A percentile compares a stretch with the other conserved stretches of the same genome.
phyloP scores from a whole-genome alignment of 2,329 filamentous ascomycete genomes.

The Monosporascus ibericus region DNA sequence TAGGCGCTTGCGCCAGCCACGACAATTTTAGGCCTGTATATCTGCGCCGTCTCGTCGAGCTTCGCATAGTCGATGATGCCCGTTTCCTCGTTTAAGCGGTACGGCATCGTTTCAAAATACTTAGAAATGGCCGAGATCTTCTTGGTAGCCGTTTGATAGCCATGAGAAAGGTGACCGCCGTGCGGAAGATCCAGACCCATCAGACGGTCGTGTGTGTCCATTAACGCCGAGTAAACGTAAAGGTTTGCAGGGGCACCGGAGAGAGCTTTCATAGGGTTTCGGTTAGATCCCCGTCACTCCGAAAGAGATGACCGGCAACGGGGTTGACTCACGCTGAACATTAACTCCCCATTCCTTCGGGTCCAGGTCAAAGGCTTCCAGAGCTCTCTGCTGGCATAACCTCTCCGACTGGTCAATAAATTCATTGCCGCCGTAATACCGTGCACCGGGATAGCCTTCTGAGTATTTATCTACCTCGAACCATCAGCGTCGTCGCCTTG shows the following conservation, averaged over 20 bases:
- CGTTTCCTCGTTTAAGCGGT: conserved; percentile 83
- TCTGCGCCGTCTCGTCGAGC: conserved; percentile 76
- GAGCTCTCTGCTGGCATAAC: conserved; percentile 82
- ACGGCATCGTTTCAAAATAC: conserved; percentile 97
- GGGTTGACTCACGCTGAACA: conserved; percentile 63
- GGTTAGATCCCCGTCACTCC: conserved; percentile 11
- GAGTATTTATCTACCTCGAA: conserved; percentile 80
- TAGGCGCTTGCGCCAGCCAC: conserved; percentile 94
- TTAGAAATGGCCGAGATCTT: conserved; percentile 98
- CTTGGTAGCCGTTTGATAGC: conserved; percentile 89
- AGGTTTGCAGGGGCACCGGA: conserved; percentile 71
- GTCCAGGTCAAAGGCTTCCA: conserved; percentile 80
- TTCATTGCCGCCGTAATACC: conserved; percentile 96
- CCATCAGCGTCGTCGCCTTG: conserved; percentile 20
- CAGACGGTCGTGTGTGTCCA: conserved; percentile 87
- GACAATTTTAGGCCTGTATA: conserved; percentile 94
- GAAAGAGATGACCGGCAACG: not conserved
- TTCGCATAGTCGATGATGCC: conserved; percentile 93
- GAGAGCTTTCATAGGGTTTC: conserved; percentile 49
- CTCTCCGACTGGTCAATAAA: conserved; percentile 89
- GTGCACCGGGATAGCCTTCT: conserved; percentile 91
- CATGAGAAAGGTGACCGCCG: conserved; percentile 91
- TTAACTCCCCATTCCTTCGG: conserved; percentile 93
- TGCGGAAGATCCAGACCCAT: conserved; percentile 97
- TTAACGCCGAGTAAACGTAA: conserved; percentile 92